A percentile compares a stretch with the other conserved stretches of the same genome.
Evolutionary conservation across 2,329 filamentous ascomycete species (phyloP).

Genomic region (Fusarium sambucinum): DNA sequence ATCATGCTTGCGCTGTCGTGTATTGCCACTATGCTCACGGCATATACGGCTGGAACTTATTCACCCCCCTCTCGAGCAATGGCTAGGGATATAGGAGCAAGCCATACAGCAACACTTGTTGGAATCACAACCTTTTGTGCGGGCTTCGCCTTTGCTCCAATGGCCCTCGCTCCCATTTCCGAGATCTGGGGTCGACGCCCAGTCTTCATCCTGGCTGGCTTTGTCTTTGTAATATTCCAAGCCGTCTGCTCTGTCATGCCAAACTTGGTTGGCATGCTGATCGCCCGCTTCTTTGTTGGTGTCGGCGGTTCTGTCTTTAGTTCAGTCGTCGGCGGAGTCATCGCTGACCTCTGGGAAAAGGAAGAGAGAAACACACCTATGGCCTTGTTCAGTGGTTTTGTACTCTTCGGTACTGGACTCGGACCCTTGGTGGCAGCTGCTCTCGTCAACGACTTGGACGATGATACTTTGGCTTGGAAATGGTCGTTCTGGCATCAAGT

Average conservation of each 20-base stretch:
- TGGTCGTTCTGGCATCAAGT: slow-evolving; percentile 92
- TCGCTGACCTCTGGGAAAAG: slow-evolving; percentile 86
- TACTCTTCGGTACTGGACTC: slow-evolving; percentile 81
- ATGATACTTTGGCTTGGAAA: slow-evolving; percentile 70
- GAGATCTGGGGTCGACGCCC: slow-evolving; percentile 90
- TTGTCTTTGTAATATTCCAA: slow-evolving; percentile 78
- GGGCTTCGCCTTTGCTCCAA: slow-evolving; percentile 85
- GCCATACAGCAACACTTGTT: slow-evolving; percentile 72
- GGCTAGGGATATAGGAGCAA: slow-evolving; percentile 73
- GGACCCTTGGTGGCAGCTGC: slow-evolving; percentile 80
- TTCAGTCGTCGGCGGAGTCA: slow-evolving; percentile 92
- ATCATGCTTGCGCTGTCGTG: slow-evolving; percentile 80
- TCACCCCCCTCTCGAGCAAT: slow-evolving; percentile 76
- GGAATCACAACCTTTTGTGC: slow-evolving; percentile 86
- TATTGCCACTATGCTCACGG: slow-evolving; percentile 79
- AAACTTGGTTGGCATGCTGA: slow-evolving; percentile 77
- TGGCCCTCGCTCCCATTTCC: slow-evolving; percentile 88
- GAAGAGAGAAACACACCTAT: slow-evolving; percentile 87
- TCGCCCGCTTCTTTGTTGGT: slow-evolving; percentile 81
- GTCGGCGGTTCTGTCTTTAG: slow-evolving; percentile 83
- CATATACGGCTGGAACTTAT: slow-evolving; percentile 85
- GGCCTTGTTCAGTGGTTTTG: slow-evolving; percentile 85
- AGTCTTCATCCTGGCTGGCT: slow-evolving; percentile 80
- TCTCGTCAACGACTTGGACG: slow-evolving; percentile 71
- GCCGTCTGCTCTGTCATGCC: slow-evolving; percentile 78